Evolutionary conservation across 305 asterid genomes (phyloP).

Genomic region (Lippia alba): DNA sequence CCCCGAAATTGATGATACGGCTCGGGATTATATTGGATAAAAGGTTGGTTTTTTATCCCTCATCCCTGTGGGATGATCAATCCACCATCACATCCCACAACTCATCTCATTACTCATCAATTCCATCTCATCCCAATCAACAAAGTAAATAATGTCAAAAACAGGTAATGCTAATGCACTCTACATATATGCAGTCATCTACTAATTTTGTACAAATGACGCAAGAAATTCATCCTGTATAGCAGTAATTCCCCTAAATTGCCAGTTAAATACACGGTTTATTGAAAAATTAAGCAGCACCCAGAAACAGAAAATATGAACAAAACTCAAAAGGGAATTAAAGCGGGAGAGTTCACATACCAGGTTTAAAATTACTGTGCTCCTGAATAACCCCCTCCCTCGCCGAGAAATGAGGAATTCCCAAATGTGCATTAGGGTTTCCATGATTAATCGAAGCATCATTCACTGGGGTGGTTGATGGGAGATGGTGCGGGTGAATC

Average conservation of each 20-base stretch:
- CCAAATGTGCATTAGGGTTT: constrained; percentile 28
- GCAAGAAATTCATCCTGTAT: neutral
- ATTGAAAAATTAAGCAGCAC: constrained; percentile 26
- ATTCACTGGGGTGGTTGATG: constrained; percentile 35
- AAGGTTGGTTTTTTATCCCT: too few species aligned
- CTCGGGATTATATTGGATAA: too few species aligned
- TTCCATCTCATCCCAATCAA: too few species aligned
- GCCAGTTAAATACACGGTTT: too few species aligned
- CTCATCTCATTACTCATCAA: too few species aligned
- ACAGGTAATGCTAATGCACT: neutral
- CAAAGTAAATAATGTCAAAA: neutral
- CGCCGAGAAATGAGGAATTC: constrained; percentile 25
- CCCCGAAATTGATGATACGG: too few species aligned
- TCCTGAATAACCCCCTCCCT: constrained; percentile 32
- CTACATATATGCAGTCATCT: neutral
- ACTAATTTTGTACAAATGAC: constrained; percentile 20
- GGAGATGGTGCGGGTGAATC: constrained; percentile 49
- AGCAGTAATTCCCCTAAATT: neutral
- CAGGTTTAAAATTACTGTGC: constrained; percentile 25
- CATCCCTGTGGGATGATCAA: too few species aligned
- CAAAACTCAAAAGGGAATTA: neutral
- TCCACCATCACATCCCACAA: too few species aligned
- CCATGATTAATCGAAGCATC: constrained; percentile 36
- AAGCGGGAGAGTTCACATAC: constrained; percentile 38
- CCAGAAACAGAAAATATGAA: neutral